These are phyloP conservation scores for Alternaria burnsii DNA, from an alignment of 2,329 filamentous ascomycete genomes.

Conservation along the genomic window DNA sequence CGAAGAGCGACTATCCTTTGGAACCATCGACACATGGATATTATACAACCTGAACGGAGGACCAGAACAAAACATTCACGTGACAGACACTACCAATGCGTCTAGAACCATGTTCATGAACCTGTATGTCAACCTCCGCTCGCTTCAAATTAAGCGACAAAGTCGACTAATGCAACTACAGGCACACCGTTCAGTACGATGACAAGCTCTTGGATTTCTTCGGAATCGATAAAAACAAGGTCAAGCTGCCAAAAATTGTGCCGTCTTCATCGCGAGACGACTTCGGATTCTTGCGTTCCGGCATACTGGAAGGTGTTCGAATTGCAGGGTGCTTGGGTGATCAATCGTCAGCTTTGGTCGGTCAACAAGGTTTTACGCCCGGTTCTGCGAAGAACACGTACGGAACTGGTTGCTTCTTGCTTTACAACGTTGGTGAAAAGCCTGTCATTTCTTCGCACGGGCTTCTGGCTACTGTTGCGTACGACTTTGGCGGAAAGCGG, in stretches of 20 bases:
- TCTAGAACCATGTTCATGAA: constrained; percentile 97
- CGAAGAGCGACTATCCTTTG: constrained; percentile 78
- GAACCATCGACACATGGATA: constrained; percentile 89
- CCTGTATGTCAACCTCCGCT: constrained; percentile 53
- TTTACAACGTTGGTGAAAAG: constrained; percentile 86
- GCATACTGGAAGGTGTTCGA: constrained; percentile 71
- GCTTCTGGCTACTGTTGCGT: constrained; percentile 85
- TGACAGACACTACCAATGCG: constrained; percentile 88
- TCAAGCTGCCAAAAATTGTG: constrained; percentile 82
- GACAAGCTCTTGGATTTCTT: constrained; percentile 81
- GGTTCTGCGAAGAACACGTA: constrained; percentile 92
- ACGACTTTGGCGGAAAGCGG: constrained; percentile 74
- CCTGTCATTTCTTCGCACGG: constrained; percentile 87
- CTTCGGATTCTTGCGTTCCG: constrained; percentile 73
- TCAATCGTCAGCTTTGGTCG: constrained; percentile 85
- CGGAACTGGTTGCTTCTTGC: constrained; percentile 86
- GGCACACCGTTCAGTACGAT: constrained; percentile 78
- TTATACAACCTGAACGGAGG: constrained; percentile 85
- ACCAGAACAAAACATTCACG: constrained; percentile 71
- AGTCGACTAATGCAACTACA: constrained; percentile 12
- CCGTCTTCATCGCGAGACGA: constrained; percentile 77
- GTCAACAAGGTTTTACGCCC: constrained; percentile 82
- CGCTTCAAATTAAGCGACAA: constrained; percentile 3
- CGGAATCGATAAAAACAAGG: constrained; percentile 73
- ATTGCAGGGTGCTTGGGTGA: constrained; percentile 89